A percentile compares a stretch with the other conserved stretches of the same genome.
Evolutionary conservation across 2,329 filamentous ascomycete species (phyloP).

Genomic region (Hymenoscyphus fructigenus): DNA sequence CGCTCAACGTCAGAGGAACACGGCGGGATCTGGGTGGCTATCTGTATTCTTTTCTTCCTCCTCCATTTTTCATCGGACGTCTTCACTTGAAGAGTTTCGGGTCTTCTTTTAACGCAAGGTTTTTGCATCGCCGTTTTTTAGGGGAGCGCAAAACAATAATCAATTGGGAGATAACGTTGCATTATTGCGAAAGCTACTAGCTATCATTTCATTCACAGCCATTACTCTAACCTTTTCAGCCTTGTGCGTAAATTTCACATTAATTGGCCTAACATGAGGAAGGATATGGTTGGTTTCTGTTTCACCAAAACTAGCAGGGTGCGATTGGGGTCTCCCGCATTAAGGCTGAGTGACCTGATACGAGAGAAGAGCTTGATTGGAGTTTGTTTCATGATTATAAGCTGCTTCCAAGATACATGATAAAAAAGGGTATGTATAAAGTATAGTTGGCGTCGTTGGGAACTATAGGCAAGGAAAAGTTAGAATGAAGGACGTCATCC

Average conservation of each 20-base stretch:
- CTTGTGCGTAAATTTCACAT: neutral
- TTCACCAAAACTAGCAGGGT: neutral
- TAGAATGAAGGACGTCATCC: neutral
- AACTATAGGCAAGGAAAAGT: neutral
- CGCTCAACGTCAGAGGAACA: neutral
- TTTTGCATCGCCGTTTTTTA: neutral
- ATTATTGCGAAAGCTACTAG: too few relatives aligned
- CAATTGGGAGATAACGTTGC: neutral
- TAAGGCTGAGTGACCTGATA: neutral
- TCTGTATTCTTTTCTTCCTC: neutral
- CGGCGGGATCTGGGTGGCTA: neutral
- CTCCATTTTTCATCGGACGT: neutral
- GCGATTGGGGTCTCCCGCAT: neutral
- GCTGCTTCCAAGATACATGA: too few relatives aligned
- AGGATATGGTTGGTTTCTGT: neutral
- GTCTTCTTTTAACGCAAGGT: neutral
- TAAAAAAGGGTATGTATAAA: neutral
- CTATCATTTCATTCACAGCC: too few relatives aligned
- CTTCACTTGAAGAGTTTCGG: neutral
- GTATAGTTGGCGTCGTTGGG: neutral
- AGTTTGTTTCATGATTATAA: neutral
- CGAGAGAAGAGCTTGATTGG: neutral
- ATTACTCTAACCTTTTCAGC: neutral
- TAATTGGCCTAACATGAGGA: neutral
- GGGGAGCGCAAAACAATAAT: neutral